Base-by-base conservation (phyloP, 202 grass and related monocot genomes). In the Cymbopogon flexuosus region DNA sequence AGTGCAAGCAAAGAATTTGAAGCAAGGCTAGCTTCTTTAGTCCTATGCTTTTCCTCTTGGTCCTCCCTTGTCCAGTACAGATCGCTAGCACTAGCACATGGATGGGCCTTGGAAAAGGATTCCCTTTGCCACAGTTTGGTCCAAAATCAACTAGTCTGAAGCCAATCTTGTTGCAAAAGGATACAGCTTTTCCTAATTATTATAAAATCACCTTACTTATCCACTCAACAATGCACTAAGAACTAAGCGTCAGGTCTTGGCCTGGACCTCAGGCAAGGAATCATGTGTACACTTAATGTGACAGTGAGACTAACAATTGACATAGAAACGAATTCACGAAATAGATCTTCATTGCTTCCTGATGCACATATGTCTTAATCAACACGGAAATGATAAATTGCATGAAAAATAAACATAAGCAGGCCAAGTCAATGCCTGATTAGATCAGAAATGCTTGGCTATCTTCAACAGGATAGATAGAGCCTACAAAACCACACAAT, bases 1-100 rank as follows among this genome's bases (percentile, higher is more conserved):
- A 58, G 35, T 15, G 35, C 79, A 86, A 62, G 88, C 19, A 89
- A 89, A 64, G 62, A 75, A 89, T 86, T 64, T 79, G 68, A 89
- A 86, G 67, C 62, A 89, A 89, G 86, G 79, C 34, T 29, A 74
- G 54, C 24, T 35, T 52, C 79, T 89, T 89, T 83, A 69, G 52
- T 69, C 52, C 3, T 83, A 75, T 56, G 31, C 62, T 62, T 81
- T 82, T 79, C 21, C 11, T 70, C 73, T 47, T 79, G 79, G 51
- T 70, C 75, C 79, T 83, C 61, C 52, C 69, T 35, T 24, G 68
- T 62, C 56, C 36, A 69, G 73, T 65, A 56, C 81, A 70, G 81
- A 88, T 75, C 61, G 35, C 42, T 2, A 64, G 63, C 74, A 74
- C 73, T 29, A 57, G 63, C 79, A 83, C 73, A 89, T 79, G 74